A percentile compares a stretch with the other conserved stretches of the same genome.
These are phyloP conservation scores for Aspergillus taichungensis DNA, from an alignment of 495 filamentous ascomycete genomes.

Conservation along the genomic window DNA sequence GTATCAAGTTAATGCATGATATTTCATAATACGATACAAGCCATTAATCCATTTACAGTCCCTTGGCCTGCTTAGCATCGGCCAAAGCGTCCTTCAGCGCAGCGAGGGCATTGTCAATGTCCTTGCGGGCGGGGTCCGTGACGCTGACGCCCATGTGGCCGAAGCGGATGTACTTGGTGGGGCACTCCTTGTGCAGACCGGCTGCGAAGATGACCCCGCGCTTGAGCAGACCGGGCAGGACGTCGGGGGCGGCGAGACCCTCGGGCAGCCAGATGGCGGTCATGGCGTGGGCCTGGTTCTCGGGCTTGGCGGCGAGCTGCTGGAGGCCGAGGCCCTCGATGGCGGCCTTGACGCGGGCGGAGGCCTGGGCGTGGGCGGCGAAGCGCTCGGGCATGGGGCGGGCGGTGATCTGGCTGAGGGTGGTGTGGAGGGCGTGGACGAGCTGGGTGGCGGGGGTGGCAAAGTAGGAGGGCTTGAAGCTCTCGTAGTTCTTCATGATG, in stretches of 20 bases:
- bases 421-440: conserved; percentile 86
- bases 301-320: conserved; percentile 74
- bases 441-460: conserved; percentile 93
- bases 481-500: conserved; percentile 99
- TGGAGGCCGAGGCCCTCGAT: conserved; percentile 72
- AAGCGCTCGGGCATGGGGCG: conserved; percentile 72
- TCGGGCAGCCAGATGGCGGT: conserved; percentile 94
- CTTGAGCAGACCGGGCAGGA: conserved; percentile 79
- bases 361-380: conserved; percentile 62
- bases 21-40: not conserved
- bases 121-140: conserved; percentile 42
- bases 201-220: conserved; percentile 91
- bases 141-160: conserved; percentile 98
- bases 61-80: conserved; percentile 54
- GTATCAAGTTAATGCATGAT: too few species aligned
- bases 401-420: conserved; percentile 77
- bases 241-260: conserved; percentile 63
- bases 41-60: conserved; percentile 22
- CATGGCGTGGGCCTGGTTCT: conserved; percentile 94
- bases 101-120: conserved; percentile 74
- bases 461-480: conserved; percentile 94
- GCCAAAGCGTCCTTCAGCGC: conserved; percentile 63
- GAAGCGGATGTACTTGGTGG: conserved; percentile 62
- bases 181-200: conserved; percentile 83
- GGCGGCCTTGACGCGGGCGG: conserved; percentile 73